A percentile compares a stretch with the other conserved stretches of the same genome.
phyloP scores from a whole-genome alignment of 1,284 basidiomycete species.

The Coniferiporia sulphurascens region DNA sequence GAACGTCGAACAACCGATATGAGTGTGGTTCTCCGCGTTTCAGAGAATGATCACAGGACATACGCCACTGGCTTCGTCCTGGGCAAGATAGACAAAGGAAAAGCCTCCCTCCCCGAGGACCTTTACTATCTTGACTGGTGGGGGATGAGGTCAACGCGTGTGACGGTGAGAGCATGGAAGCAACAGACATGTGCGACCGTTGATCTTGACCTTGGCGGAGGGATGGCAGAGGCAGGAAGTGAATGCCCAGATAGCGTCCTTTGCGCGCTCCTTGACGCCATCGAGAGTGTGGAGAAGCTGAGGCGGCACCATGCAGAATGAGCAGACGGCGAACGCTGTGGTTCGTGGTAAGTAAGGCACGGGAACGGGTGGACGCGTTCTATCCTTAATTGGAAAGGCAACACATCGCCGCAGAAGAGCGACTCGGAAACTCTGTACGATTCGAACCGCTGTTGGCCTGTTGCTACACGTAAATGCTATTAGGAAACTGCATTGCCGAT shows the following conservation, averaged over 20 bases:
- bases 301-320: constrained; percentile 4
- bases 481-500: too few relatives aligned
- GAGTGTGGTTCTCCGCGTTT: constrained; percentile 2
- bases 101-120: constrained; percentile 94
- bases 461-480: too few relatives aligned
- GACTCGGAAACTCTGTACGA: too few relatives aligned
- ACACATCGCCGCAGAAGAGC: too few relatives aligned
- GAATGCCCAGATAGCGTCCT: constrained; percentile 74
- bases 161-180: not conserved
- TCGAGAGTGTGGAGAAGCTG: constrained; percentile 43
- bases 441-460: too few relatives aligned
- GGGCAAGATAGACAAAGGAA: constrained; percentile 91
- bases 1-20: not conserved
- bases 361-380: too few relatives aligned
- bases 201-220: constrained; percentile 85
- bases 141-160: not conserved
- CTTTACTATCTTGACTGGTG: constrained; percentile 79
- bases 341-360: not conserved
- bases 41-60: constrained; percentile 25
- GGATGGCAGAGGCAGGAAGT: constrained; percentile 77
- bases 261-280: constrained; percentile 65
- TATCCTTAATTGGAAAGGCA: too few relatives aligned
- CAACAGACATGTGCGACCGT: constrained; percentile 75
- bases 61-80: constrained; percentile 79
- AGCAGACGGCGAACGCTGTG: not conserved